Conservation (phyloP, 345 rosid genomes). For the Erodium maritimum region DNA sequence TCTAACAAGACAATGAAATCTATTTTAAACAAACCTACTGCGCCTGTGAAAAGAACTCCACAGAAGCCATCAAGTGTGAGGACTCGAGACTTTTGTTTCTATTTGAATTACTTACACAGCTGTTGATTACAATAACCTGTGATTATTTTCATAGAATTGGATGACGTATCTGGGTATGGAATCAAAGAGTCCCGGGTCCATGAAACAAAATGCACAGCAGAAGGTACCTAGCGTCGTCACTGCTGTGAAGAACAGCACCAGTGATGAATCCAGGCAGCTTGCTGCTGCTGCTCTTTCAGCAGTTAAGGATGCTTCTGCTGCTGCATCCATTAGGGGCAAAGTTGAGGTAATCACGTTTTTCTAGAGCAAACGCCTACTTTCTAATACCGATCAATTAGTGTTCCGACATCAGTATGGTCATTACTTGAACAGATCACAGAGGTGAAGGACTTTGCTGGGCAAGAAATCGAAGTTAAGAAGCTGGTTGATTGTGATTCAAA, state of each 20-base stretch:
- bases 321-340: constrained; percentile 49
- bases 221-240: constrained; percentile 6
- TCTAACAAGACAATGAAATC: constrained; percentile 18
- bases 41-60: constrained; percentile 16
- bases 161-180: constrained; percentile 37
- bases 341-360: constrained; percentile 45
- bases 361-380: not conserved
- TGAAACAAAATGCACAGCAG: constrained; percentile 8
- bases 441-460: constrained; percentile 79
- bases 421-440: constrained; percentile 39
- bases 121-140: too few relatives aligned
- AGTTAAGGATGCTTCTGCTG: constrained; percentile 55
- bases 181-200: constrained; percentile 13
- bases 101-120: too few relatives aligned
- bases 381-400: too few relatives aligned
- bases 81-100: too few relatives aligned
- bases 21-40: constrained; percentile 17
- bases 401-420: too few relatives aligned
- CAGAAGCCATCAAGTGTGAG: constrained; percentile 35
- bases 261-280: constrained; percentile 54
- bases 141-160: constrained; percentile 28
- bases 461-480: constrained; percentile 61
- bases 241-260: constrained; percentile 21
- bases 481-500: constrained; percentile 66
- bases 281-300: constrained; percentile 94